These are phyloP conservation scores for Solanum hybrid DNA, from an alignment of 305 asterid genomes.

Conservation along the genomic window DNA sequence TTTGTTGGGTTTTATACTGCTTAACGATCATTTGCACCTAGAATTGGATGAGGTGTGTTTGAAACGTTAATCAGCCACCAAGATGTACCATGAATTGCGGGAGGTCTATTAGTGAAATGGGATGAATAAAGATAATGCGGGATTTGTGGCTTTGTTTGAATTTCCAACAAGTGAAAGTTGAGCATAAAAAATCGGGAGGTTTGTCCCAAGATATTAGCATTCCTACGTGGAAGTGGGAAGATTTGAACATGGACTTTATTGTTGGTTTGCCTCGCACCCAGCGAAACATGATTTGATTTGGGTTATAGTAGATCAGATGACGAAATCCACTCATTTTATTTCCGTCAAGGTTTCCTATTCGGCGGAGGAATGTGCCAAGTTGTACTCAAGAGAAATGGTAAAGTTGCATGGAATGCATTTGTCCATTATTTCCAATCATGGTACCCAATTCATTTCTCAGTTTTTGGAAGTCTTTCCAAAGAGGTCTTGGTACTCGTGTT, in stretches of 20 bases:
- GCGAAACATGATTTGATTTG: neutral
- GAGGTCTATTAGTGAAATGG: neutral
- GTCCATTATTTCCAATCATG: neutral
- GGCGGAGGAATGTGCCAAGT: neutral
- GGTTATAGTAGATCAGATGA: neutral
- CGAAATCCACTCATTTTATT: neutral
- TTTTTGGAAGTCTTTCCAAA: neutral
- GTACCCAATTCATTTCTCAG: neutral
- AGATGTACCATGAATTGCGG: neutral
- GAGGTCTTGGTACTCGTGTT: neutral
- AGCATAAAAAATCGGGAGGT: neutral
- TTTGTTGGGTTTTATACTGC: too few species aligned
- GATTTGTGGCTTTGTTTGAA: too few species aligned
- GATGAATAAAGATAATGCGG: neutral
- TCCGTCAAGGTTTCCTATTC: neutral
- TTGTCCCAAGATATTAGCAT: neutral
- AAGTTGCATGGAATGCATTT: neutral
- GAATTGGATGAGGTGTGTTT: too few species aligned
- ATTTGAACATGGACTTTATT: neutral
- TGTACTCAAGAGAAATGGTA: neutral
- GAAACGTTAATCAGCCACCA: neutral
- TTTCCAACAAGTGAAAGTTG: neutral
- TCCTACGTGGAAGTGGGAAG: neutral
- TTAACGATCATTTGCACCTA: too few species aligned
- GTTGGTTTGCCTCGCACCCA: neutral